A percentile compares a stretch with the other conserved stretches of the same genome.
Conservation (phyloP, 805 yeast genomes). For the Cyberlindnera suaveolens region DNA sequence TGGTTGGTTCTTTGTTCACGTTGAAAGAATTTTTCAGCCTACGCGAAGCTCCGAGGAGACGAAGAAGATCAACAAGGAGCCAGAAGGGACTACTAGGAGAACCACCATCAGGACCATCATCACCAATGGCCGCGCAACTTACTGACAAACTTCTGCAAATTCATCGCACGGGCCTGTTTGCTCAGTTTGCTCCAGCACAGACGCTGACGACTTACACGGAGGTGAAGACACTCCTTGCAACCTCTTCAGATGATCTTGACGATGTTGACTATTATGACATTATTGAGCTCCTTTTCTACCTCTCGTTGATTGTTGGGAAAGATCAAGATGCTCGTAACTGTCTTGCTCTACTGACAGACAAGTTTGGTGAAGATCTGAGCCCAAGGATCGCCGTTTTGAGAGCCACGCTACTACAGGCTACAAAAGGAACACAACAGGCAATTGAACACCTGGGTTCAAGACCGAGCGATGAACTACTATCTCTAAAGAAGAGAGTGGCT, state of each 20-base stretch:
- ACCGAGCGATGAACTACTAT: constrained; percentile 15
- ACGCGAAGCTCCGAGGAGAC: too few species aligned
- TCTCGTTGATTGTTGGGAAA: constrained; percentile 52
- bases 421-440: constrained; percentile 35
- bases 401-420: constrained; percentile 52
- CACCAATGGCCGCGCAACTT: too few species aligned
- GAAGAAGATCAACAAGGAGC: too few species aligned
- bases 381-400: constrained; percentile 52
- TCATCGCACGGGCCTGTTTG: constrained; percentile 45
- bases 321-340: constrained; percentile 67
- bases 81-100: too few species aligned
- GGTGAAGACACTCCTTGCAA: constrained; percentile 25
- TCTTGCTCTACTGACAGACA: constrained; percentile 61
- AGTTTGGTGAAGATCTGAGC: constrained; percentile 50
- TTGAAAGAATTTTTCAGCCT: too few species aligned
- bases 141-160: constrained; percentile 35
- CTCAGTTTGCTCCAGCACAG: constrained; percentile 41
- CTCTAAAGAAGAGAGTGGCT: constrained; percentile 22
- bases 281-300: constrained; percentile 65
- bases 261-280: constrained; percentile 45
- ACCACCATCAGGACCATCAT: too few species aligned
- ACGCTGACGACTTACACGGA: constrained; percentile 30
- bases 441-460: constrained; percentile 30
- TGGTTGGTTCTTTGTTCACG: too few species aligned
- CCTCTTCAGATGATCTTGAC: constrained; percentile 20